Conservation (phyloP, 805 yeast genomes). For the Metschnikowia vanudenii region DNA sequence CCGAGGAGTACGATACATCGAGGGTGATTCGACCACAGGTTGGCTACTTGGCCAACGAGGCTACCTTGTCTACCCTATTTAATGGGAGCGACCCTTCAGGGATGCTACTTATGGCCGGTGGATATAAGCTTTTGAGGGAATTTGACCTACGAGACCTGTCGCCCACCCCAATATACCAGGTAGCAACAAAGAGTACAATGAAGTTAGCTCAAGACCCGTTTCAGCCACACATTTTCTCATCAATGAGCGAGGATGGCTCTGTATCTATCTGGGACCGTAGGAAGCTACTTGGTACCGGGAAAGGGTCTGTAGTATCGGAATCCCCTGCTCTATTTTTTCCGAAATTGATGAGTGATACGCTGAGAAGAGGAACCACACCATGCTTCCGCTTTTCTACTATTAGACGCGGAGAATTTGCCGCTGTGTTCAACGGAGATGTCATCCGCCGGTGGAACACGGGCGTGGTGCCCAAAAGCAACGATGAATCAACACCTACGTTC, state of each 20-base stretch:
- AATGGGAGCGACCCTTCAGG: constrained; percentile 25
- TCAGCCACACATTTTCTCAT: constrained; percentile 63
- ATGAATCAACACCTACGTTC: constrained; percentile 13
- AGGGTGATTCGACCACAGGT: constrained; percentile 52
- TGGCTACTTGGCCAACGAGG: constrained; percentile 69
- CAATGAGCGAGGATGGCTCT: constrained; percentile 81
- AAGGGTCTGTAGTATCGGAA: constrained; percentile 36
- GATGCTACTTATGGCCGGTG: constrained; percentile 58
- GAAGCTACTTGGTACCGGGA: constrained; percentile 37
- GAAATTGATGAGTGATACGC: constrained; percentile 56
- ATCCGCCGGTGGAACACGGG: constrained; percentile 82
- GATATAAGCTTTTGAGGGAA: constrained; percentile 74
- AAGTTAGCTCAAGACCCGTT: constrained; percentile 70
- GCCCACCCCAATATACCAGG: constrained; percentile 58
- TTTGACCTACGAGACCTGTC: constrained; percentile 64
- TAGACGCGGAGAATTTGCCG: constrained; percentile 70
- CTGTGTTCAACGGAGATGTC: constrained; percentile 73
- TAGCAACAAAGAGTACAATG: constrained; percentile 70
- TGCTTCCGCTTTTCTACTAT: constrained; percentile 69
- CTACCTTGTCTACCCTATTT: constrained; percentile 66
- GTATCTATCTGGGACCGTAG: constrained; percentile 81
- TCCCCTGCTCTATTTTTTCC: constrained; percentile 60
- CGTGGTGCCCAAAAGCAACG: constrained; percentile 37
- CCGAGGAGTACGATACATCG: constrained; percentile 39
- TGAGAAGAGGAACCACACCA: constrained; percentile 57